phyloP scores from a whole-genome alignment of 1,139 yeast genomes.

The Pichia inconspicua region DNA sequence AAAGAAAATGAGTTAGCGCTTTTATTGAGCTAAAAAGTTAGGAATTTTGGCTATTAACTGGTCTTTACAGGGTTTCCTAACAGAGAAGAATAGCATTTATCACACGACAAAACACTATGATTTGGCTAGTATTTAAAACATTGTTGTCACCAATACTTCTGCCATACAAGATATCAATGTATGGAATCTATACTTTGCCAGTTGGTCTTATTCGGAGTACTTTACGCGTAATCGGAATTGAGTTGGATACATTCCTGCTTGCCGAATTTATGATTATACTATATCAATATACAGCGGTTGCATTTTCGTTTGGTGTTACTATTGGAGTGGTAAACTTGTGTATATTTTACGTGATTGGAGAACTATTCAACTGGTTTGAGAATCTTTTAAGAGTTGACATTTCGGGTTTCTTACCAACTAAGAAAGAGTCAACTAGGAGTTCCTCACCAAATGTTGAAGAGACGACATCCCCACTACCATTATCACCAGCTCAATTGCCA shows the following conservation, averaged over 20 bases:
- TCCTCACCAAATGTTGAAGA: no score
- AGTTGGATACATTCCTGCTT: background rate
- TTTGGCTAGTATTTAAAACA: background rate
- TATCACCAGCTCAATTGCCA: no score
- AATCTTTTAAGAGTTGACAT: background rate
- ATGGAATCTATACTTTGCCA: conserved; percentile 5
- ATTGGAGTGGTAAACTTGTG: conserved; percentile 9
- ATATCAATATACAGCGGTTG: conserved; percentile 15
- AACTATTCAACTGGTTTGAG: background rate
- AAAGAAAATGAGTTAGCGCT: no score
- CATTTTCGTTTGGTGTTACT: conserved; percentile 13
- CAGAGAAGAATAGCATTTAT: no score
- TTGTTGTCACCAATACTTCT: background rate
- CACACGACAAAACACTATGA: background rate
- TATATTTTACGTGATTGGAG: conserved; percentile 2
- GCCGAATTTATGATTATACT: conserved; percentile 7
- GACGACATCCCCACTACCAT: no score
- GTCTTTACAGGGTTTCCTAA: background rate
- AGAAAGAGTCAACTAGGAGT: no score
- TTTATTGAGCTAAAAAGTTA: no score
- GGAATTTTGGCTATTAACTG: no score
- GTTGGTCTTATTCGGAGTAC: background rate
- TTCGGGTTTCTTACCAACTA: no score
- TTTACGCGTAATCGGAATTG: background rate
- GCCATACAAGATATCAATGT: background rate